Base-by-base conservation (phyloP, 2,329 filamentous ascomycete species). In the Plenodomus biglobosus region DNA sequence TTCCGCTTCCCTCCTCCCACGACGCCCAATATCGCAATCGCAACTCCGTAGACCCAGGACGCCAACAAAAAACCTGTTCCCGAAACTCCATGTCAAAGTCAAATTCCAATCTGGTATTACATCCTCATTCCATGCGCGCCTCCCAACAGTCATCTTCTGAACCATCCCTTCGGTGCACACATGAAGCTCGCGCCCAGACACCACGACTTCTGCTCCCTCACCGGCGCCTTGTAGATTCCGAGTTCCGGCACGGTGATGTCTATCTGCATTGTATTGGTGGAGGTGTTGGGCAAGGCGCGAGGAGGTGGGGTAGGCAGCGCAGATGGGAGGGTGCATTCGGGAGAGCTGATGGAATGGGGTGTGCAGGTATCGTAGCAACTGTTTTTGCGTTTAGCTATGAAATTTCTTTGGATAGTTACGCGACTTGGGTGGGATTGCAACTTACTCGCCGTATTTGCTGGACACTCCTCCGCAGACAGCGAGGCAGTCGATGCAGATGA, bases 311-410 rank as follows among this genome's bases (percentile, higher is more conserved):
- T 32, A 11, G 27, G 27, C 3, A 32, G 27, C 8, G 35, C 35
- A 13, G 45, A 48, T 6, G 45, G 39, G 32, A 52, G 24, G 20
- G 17, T 54, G 34, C 50, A 56, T 8, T 36, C 42, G 11, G 53
- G 53, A 1, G 52, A 46, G 1, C 17, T 40, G 15, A 50, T 8
- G 43, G 46, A 34, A 30, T 16, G 10, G 42, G 38, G 15, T 18
- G 42, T 46, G 37, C 55, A 58, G 10, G 40, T 44, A 20, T 58
- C 55, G 40, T 53, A 55, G 40, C 55, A 58, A 20, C 55, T 58
- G 44, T 2, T 16, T 10, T 3, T 10, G 16, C 32, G 16, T 24
- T n/a, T 15, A 40, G 38, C 35, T 18, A 8, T 37, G 27, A 3
- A 32, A 15, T 11, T 15, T 32, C 27, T 15, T 8, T 32, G 11